These are phyloP conservation scores for Entophlyctis luteolus DNA, from an alignment of 192 early-diverging fungal genomes.

Conservation along the genomic window DNA sequence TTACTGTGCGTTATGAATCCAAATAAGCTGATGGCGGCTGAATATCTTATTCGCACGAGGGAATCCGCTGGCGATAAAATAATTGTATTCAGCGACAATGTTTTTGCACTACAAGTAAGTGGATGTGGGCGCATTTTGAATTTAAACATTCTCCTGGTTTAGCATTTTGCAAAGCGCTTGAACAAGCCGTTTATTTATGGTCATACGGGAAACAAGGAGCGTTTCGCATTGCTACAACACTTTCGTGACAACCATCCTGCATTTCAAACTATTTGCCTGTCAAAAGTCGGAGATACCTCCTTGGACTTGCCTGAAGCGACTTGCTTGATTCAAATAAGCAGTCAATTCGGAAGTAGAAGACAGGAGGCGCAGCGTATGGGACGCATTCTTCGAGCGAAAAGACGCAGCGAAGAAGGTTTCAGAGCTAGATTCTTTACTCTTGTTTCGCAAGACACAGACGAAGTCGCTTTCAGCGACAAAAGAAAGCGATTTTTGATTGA, in stretches of 20 bases:
- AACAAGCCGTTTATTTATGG: conserved; percentile 88
- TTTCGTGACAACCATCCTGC: conserved; percentile 36
- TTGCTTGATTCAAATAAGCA: conserved; percentile 96
- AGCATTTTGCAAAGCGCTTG: conserved; percentile 76
- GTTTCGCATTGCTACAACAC: conserved; percentile 41
- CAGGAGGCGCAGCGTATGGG: conserved; percentile 98
- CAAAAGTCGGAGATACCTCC: conserved; percentile 95
- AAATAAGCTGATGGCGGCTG: conserved; percentile 90
- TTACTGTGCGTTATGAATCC: conserved; percentile 96
- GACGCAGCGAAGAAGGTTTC: conserved; percentile 97
- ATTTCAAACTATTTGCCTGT: conserved; percentile 57
- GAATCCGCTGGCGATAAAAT: conserved; percentile 92
- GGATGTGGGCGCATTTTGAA: not conserved
- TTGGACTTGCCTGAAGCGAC: conserved; percentile 99
- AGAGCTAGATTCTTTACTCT: conserved; percentile 95
- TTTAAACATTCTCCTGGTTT: not conserved
- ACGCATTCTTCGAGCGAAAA: conserved; percentile 90
- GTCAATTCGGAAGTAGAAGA: conserved; percentile 92
- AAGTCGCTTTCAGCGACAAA: conserved; percentile 96
- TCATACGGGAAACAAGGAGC: conserved; percentile 81
- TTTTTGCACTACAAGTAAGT: conserved; percentile 75
- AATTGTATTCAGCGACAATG: conserved; percentile 99
- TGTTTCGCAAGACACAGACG: conserved; percentile 95
- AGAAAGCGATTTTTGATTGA: conserved; percentile 96
- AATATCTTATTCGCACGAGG: conserved; percentile 92